phyloP scores from a whole-genome alignment of 352 stramenopile species.

The Aphanomyces stellatus region DNA sequence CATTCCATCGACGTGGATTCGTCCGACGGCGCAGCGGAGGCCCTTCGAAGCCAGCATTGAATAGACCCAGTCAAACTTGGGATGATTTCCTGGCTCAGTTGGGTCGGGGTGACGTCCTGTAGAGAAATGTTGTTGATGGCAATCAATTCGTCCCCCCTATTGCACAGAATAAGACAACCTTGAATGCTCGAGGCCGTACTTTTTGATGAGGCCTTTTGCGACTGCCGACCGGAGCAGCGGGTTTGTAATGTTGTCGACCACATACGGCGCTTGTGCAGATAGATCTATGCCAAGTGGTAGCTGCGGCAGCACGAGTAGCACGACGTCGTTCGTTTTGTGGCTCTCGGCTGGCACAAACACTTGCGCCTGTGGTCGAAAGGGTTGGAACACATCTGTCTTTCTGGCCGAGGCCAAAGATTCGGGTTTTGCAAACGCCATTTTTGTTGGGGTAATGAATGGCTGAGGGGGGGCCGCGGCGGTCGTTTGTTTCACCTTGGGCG shows the following conservation, averaged over 20 bases:
- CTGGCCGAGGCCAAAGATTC: slow-evolving; percentile 25
- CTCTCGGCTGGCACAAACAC: slow-evolving; percentile 3
- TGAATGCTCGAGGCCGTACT: slow-evolving; percentile 6
- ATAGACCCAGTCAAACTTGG: slow-evolving; percentile 25
- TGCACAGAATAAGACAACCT: background rate
- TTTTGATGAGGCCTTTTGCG: slow-evolving; percentile 37
- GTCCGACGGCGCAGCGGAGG: slow-evolving; percentile 24
- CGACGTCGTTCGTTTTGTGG: slow-evolving; percentile 22
- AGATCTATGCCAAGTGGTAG: slow-evolving; percentile 54
- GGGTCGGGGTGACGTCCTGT: slow-evolving; percentile 23
- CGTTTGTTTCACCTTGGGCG: background rate
- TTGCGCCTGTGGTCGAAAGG: background rate
- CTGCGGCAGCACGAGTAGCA: slow-evolving; percentile 39
- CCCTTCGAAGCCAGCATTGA: slow-evolving; percentile 49
- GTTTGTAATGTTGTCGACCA: slow-evolving; percentile 30
- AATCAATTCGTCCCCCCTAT: slow-evolving; percentile 45
- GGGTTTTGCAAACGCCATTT: slow-evolving; percentile 11
- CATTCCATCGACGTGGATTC: slow-evolving; percentile 31
- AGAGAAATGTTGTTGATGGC: slow-evolving; percentile 49
- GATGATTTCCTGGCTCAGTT: slow-evolving; percentile 31
- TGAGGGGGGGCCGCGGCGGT: background rate
- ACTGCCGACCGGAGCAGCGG: slow-evolving; percentile 34
- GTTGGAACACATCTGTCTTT: slow-evolving; percentile 7
- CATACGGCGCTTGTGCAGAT: slow-evolving; percentile 21
- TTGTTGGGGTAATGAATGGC: background rate